Conservation (phyloP, 805 yeast genomes). For the Saturnispora hagleri region DNA sequence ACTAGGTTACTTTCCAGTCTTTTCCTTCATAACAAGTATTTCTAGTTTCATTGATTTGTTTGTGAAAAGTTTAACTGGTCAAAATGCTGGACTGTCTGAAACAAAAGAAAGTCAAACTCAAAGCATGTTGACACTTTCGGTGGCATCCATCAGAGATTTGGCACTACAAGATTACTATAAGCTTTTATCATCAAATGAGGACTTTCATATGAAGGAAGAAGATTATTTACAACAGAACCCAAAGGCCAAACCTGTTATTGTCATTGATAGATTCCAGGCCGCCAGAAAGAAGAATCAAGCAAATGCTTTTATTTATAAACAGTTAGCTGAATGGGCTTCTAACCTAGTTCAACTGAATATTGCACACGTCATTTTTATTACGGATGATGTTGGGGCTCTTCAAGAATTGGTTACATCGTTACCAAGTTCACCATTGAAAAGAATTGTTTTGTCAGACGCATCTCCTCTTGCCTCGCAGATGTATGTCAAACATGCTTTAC, state of each 20-base stretch:
- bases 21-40: constrained; percentile 82
- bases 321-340: constrained; percentile 85
- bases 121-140: constrained; percentile 64
- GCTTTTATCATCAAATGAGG: constrained; percentile 19
- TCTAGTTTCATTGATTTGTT: constrained; percentile 75
- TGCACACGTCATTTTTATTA: constrained; percentile 84
- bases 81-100: constrained; percentile 83
- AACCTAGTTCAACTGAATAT: constrained; percentile 62
- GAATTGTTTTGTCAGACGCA: constrained; percentile 73
- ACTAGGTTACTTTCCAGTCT: constrained; percentile 87
- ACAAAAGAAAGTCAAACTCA: constrained; percentile 73
- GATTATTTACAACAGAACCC: constrained; percentile 81
- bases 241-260: constrained; percentile 75
- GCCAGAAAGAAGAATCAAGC: constrained; percentile 45
- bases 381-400: constrained; percentile 75
- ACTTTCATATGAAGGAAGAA: constrained; percentile 47
- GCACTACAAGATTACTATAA: constrained; percentile 37
- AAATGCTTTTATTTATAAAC: constrained; percentile 59
- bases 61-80: constrained; percentile 87
- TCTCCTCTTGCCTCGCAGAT: constrained; percentile 56
- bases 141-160: constrained; percentile 65
- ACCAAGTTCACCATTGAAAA: constrained; percentile 82
- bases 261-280: constrained; percentile 61
- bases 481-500: constrained; percentile 55
- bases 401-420: constrained; percentile 60